Evolutionary conservation across 164 flowering plant species (phyloP), one percentile per base, ranked within the genome.

Genomic region (Berberis thunbergii): DNA sequence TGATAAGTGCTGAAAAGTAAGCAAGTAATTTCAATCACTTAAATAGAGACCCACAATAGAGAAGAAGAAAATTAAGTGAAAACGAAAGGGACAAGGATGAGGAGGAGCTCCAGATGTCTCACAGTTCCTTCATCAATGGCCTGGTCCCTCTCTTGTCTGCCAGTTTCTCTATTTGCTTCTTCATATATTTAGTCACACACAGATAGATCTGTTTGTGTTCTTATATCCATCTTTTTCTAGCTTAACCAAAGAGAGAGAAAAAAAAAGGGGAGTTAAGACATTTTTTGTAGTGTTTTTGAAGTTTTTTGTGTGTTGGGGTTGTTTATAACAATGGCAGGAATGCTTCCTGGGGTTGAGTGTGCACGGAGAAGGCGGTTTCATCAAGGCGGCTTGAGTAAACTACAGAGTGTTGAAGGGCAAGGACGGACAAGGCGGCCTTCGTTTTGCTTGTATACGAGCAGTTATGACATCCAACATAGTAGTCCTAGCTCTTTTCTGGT

Each of bases 281-380:
- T 26, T 26, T 26, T 26, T 26, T 26, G 26, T 26, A 26, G 26
- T 26, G 26, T 26, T 26, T 26, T 26, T 26, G 26, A 26, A 26
- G 26, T 26, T 26, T 26, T 26, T 26, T 26, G 26, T 26, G 26
- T 26, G 26, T 26, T 26, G 26, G 26, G 26, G 26, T 26, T 26
- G 26, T 26, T 26, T 26, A 26, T 26, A 26, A 26, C 63, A 63
- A 81, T 87, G 86, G 85, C 93, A 55, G 89, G 88, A 42, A 83
- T 73, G 81, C 77, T 87, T 10, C 84, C 89, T 40, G 89, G 93
- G 3, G 93, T 87, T 0, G 88, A 85, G 69, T 75, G 81, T 53
- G 93, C 93, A 8, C 79, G 93, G 49, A 73, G 88, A 64, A 78
- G 89, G 61, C 69, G 86, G 64, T 57, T 80, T 50, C 91, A 78